Evolutionary conservation across 805 yeast genomes (phyloP).

Genomic region (Maudiozyma saulgeensis): DNA sequence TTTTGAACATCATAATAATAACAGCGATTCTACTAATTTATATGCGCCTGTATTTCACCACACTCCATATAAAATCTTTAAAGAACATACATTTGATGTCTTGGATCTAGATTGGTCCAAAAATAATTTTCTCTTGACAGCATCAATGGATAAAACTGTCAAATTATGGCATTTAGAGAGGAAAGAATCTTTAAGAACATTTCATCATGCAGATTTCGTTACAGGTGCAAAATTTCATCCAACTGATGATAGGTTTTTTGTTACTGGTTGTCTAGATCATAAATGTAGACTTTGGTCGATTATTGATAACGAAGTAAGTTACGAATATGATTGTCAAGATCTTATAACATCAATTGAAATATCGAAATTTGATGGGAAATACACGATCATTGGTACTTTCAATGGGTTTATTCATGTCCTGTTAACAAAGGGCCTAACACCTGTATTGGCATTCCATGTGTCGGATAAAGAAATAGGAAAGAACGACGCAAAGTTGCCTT

Average conservation of each 20-base stretch:
- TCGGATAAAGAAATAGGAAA: conserved; percentile 30
- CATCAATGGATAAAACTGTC: conserved; percentile 80
- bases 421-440: conserved; percentile 52
- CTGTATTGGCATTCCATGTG: conserved; percentile 37
- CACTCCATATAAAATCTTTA: conserved; percentile 47
- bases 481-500: not conserved
- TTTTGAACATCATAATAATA: not conserved
- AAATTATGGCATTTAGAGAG: conserved; percentile 79
- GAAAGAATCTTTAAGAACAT: conserved; percentile 49
- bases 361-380: conserved; percentile 51
- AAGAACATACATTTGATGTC: conserved; percentile 62
- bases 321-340: conserved; percentile 49
- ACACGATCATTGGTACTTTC: conserved; percentile 65
- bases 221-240: conserved; percentile 77
- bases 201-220: conserved; percentile 71
- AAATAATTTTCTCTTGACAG: conserved; percentile 67
- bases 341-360: conserved; percentile 68
- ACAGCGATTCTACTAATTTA: conserved; percentile 10
- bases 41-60: conserved; percentile 76
- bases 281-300: conserved; percentile 76
- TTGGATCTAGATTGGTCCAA: conserved; percentile 82
- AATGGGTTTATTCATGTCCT: conserved; percentile 56
- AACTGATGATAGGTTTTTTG: conserved; percentile 74
- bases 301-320: conserved; percentile 58
- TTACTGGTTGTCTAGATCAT: conserved; percentile 74